Percentiles rank a stretch among this genome's conserved stretches.
Evolutionary conservation across 2,329 filamentous ascomycete genomes (phyloP).

Genomic region (Bipolaris sorokiniana): DNA sequence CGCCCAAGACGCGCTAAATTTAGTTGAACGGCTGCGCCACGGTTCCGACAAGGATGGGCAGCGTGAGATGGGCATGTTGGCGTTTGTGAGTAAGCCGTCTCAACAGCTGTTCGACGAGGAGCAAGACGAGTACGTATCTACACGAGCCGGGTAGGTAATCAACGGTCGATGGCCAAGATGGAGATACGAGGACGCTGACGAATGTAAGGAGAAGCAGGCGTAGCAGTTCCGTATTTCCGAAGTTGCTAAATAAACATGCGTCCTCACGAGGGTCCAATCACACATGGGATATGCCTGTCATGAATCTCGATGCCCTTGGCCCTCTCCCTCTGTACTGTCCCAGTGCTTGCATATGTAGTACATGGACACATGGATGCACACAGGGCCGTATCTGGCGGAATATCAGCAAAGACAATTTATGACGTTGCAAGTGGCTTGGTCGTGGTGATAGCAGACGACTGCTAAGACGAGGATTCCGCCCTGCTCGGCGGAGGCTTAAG

Average conservation of each 20-base stretch:
- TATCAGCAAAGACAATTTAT: conserved; percentile 6
- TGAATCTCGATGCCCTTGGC: neutral
- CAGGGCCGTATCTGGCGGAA: neutral
- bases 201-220: neutral
- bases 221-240: conserved; percentile 11
- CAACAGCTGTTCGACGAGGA: neutral
- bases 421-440: conserved; percentile 12
- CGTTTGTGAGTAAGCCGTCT: neutral
- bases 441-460: conserved; percentile 5
- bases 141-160: no score
- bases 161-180: neutral
- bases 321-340: no score
- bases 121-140: no score
- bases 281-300: neutral
- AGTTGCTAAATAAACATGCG: conserved; percentile 4
- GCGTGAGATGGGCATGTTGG: neutral
- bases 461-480: conserved; percentile 17
- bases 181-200: neutral
- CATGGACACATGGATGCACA: neutral
- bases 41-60: neutral
- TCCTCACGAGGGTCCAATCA: conserved; percentile 6
- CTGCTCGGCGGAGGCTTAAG: neutral
- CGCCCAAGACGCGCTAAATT: conserved; percentile 13
- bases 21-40: conserved; percentile 21
- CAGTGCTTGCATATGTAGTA: no score